Evolutionary conservation across 2,329 filamentous ascomycete genomes (phyloP).

Genomic region (Xylaria multiplex): DNA sequence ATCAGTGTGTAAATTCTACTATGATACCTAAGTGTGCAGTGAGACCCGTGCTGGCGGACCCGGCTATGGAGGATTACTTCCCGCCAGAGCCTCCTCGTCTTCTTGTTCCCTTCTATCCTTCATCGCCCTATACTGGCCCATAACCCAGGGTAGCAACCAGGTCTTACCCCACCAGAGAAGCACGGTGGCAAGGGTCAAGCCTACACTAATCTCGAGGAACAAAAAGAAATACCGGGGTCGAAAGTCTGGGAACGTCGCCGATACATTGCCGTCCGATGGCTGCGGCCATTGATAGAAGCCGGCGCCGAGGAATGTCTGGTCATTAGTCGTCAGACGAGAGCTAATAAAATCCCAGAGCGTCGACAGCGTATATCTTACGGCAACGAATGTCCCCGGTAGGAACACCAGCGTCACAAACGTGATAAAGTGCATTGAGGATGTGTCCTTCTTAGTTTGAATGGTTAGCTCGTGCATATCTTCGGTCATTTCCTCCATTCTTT

Average conservation of each 20-base stretch:
- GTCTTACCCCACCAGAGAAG: slow-evolving; percentile 1
- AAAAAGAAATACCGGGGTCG: neutral
- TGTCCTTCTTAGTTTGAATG: slow-evolving; percentile 6
- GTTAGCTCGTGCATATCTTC: too few species aligned
- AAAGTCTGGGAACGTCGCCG: neutral
- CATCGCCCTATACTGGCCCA: slow-evolving; percentile 4
- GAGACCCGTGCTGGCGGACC: neutral
- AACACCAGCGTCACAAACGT: slow-evolving; percentile 54
- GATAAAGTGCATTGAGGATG: slow-evolving; percentile 8
- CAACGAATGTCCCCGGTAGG: slow-evolving; percentile 41
- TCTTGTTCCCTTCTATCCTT: slow-evolving; percentile 1
- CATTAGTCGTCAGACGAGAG: slow-evolving; percentile 1
- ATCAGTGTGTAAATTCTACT: slow-evolving; percentile 5
- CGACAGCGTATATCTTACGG: slow-evolving; percentile 7
- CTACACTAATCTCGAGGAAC: neutral
- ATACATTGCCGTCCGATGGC: neutral
- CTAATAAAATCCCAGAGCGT: neutral
- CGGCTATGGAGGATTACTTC: slow-evolving; percentile 4
- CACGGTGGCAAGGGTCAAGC: neutral
- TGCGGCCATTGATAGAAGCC: slow-evolving; percentile 1
- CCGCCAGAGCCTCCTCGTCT: slow-evolving; percentile 10
- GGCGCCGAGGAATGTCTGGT: neutral
- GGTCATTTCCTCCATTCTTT: neutral
- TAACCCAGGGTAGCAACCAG: neutral
- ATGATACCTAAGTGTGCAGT: neutral